Conservation (phyloP, 2,329 filamentous ascomycete genomes). For the Xylaria sp. region DNA sequence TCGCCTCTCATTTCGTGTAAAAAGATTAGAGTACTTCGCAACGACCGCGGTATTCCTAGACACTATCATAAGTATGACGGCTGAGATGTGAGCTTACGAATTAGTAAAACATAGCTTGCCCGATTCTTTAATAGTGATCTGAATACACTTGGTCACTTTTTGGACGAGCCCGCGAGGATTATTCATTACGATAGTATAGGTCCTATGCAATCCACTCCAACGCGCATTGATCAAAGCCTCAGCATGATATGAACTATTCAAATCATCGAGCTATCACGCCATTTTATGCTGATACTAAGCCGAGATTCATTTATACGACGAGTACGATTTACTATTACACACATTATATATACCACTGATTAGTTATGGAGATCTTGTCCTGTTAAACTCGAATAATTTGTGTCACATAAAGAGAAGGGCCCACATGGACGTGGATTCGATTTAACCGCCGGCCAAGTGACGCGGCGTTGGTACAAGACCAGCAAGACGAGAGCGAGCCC, state of each 20-base stretch:
- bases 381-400: neutral
- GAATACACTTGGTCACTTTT: no score
- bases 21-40: no score
- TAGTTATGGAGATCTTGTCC: neutral
- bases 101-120: no score
- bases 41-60: no score
- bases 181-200: no score
- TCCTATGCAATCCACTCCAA: neutral
- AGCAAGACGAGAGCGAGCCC: neutral
- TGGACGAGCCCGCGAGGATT: no score
- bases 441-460: conserved; percentile 30
- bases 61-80: no score
- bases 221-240: neutral
- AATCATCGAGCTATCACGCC: neutral
- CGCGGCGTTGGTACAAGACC: neutral
- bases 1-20: no score
- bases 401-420: conserved; percentile 8
- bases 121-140: no score
- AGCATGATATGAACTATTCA: neutral
- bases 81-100: no score
- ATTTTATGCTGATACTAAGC: neutral
- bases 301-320: neutral
- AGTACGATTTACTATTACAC: neutral
- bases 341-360: neutral
- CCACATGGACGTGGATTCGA: neutral